Conservation (phyloP, 257 asterid genomes). For the Plantago ovata region DNA sequence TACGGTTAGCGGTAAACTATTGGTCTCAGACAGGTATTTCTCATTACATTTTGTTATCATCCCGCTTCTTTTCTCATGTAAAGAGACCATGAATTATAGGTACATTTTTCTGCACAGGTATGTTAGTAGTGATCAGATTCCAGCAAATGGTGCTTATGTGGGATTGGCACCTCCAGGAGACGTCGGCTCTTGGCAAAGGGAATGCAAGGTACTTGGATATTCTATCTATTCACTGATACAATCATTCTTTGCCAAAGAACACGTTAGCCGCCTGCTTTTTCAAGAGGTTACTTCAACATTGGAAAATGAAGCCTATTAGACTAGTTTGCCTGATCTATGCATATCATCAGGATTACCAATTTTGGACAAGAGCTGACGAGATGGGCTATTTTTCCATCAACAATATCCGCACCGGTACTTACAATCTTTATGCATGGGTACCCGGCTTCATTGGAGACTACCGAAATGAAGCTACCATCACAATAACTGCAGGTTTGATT, state of each 20-base stretch:
- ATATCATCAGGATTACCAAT: conserved; percentile 67
- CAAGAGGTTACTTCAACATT: too few species aligned
- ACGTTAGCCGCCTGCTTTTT: not conserved
- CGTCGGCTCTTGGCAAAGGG: conserved; percentile 79
- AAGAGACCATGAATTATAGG: not conserved
- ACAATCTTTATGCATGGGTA: conserved; percentile 77
- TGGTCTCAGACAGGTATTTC: conserved; percentile 67
- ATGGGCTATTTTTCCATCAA: conserved; percentile 55
- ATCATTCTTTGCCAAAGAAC: not conserved
- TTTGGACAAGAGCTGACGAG: conserved; percentile 65
- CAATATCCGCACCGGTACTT: conserved; percentile 48
- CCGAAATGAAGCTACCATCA: conserved; percentile 37
- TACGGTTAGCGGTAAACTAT: conserved; percentile 50
- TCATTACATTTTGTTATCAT: conserved; percentile 4
- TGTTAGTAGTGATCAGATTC: conserved; percentile 38
- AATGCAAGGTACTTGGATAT: conserved; percentile 52
- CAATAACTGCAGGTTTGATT: conserved; percentile 56
- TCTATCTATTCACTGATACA: not conserved
- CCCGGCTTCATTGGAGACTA: conserved; percentile 85
- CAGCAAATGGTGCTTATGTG: conserved; percentile 64
- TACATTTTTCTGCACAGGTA: conserved; percentile 27
- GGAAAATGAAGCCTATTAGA: not conserved
- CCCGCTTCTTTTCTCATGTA: conserved; percentile 3
- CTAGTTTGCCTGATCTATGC: not conserved
- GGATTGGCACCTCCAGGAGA: conserved; percentile 84